Conservation (phyloP, 1,139 yeast genomes). For the Pichia sp. region DNA sequence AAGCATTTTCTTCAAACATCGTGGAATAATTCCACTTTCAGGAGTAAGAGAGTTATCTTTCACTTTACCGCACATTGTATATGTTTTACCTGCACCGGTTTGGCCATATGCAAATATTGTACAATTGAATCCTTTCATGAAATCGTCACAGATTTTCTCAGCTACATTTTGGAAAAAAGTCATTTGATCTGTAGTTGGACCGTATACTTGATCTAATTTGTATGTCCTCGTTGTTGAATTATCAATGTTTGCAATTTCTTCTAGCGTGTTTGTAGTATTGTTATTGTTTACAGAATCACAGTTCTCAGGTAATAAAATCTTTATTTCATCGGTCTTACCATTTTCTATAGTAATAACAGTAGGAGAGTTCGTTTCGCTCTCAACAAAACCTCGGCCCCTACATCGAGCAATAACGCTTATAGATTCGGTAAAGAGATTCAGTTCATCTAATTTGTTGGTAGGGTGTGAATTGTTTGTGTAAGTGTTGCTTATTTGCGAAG, state of each 20-base stretch:
- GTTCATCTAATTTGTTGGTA: slow-evolving; percentile 1
- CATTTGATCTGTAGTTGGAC: slow-evolving; percentile 61
- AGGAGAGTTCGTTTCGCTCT: slow-evolving; percentile 62
- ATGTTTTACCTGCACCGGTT: slow-evolving; percentile 85
- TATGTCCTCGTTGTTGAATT: slow-evolving; percentile 38
- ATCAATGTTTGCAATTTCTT: not conserved
- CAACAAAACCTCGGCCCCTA: slow-evolving; percentile 71
- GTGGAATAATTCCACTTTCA: slow-evolving; percentile 62
- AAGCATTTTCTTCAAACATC: slow-evolving; percentile 52
- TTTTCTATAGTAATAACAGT: slow-evolving; percentile 61
- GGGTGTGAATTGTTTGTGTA: too few relatives aligned
- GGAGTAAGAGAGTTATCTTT: slow-evolving; percentile 24
- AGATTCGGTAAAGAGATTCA: slow-evolving; percentile 19
- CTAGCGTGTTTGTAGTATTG: not conserved
- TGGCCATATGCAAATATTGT: slow-evolving; percentile 85
- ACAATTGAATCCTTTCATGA: slow-evolving; percentile 64
- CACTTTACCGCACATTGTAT: slow-evolving; percentile 77
- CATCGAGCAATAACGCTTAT: slow-evolving; percentile 77
- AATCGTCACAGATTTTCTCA: slow-evolving; percentile 56
- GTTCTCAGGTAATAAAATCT: slow-evolving; percentile 30
- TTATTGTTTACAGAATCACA: not conserved
- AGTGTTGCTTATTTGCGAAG: too few relatives aligned
- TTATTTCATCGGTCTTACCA: slow-evolving; percentile 31
- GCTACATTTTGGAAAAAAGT: slow-evolving; percentile 56
- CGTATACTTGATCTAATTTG: slow-evolving; percentile 67